Conservation (phyloP, 2,329 filamentous ascomycete species). For the Diplocarpon rosae region DNA sequence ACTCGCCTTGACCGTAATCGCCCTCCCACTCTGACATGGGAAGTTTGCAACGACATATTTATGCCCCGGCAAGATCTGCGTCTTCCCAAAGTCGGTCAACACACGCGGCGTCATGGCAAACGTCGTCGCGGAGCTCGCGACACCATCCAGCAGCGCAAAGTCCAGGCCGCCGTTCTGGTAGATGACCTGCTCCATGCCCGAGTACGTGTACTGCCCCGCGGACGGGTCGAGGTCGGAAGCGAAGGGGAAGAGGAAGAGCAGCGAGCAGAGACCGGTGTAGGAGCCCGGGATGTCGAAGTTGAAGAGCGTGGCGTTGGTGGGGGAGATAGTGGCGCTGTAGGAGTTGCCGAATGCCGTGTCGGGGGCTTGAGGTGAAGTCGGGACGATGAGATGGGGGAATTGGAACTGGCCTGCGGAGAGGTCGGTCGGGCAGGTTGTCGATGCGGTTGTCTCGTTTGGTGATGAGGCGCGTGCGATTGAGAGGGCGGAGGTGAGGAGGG, state of each 20-base stretch:
- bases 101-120: slow-evolving; percentile 17
- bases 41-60: slow-evolving; percentile 23
- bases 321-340: slow-evolving; percentile 18
- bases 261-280: slow-evolving; percentile 21
- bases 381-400: slow-evolving; percentile 23
- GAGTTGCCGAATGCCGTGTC: slow-evolving; percentile 16
- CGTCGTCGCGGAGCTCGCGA: slow-evolving; percentile 13
- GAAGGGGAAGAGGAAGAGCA: slow-evolving; percentile 26
- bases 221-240: slow-evolving; percentile 14
- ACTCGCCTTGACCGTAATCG: slow-evolving; percentile 11
- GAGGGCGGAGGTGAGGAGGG: no score
- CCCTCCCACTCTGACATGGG: slow-evolving; percentile 15
- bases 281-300: slow-evolving; percentile 22
- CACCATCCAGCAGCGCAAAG: slow-evolving; percentile 17
- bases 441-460: background rate
- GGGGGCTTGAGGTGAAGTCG: slow-evolving; percentile 17
- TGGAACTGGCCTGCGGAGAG: slow-evolving; percentile 16
- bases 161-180: slow-evolving; percentile 20
- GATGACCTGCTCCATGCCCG: slow-evolving; percentile 21
- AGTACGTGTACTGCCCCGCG: slow-evolving; percentile 18
- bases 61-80: slow-evolving; percentile 23
- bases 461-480: no score
- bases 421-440: slow-evolving; percentile 16
- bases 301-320: slow-evolving; percentile 22
- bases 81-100: slow-evolving; percentile 19